Base-by-base conservation (phyloP, 1,139 yeast genomes). In the Scheffersomyces titani region DNA sequence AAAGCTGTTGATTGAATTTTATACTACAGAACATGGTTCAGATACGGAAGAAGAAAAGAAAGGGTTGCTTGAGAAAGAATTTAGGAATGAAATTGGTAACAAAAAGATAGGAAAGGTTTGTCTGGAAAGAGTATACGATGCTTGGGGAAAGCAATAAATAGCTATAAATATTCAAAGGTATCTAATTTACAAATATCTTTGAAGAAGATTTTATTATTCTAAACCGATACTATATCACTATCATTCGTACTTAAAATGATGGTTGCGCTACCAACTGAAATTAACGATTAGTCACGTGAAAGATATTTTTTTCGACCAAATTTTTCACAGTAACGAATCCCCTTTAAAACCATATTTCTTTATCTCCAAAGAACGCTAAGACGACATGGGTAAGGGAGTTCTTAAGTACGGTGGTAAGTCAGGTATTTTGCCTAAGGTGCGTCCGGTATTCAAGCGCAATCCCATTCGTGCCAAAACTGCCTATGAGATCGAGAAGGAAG, bases 401-500 rank as follows among this genome's bases (percentile, higher is more conserved):
- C 68, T 82, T 51, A 83, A 78, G 63, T 79, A 74, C 65, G 86
- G 86, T 44, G 86, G 86, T n/a, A 89, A 89, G 74, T 88, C 96
- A 55, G 97, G 98, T 69, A 78, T 90, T 52, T 81, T 92, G 63
- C 98, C 98, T 54, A 81, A 77, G 57, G 87, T 90, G 16, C 87
- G 97, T 67, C 86, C 89, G 47, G 84, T 89, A 47, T 82, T 89
- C 75, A 88, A 86, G 66, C 76, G 80, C 51, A 67, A 66, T 55
- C 92, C 93, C 1, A 81, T 85, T 54, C 84, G 87, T 59, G 88
- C 91, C 9, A 69, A 68, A 51, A 74, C 73, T 6, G 70, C 63
- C 11, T 69, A 65, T 47, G 82, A 80, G 59, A 50, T 66, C 51
- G 70, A 68, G 18, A 71, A 71, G 54, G 84, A 81, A 52, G 78